Percentiles rank a stretch among this genome's conserved stretches.
Evolutionary conservation across 257 asterid genomes (phyloP).

Genomic region (Forsythia viridissima): DNA sequence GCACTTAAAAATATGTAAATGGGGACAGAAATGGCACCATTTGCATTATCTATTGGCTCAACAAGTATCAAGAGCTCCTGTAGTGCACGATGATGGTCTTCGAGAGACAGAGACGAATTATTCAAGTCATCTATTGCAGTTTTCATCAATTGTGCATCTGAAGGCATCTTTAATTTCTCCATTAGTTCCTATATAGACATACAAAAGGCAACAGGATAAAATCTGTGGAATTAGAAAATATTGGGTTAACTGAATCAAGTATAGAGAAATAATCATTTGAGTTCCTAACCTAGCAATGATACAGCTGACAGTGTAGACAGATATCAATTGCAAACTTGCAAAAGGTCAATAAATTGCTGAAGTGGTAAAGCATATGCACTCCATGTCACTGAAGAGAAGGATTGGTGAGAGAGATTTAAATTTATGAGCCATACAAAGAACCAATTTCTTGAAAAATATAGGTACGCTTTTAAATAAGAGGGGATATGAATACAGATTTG

Average conservation of each 20-base stretch:
- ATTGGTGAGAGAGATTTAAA: not conserved
- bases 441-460: not conserved
- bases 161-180: conserved; percentile 73
- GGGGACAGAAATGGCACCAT: conserved; percentile 41
- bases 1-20: not conserved
- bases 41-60: conserved; percentile 90
- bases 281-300: conserved; percentile 8
- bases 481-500: not conserved
- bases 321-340: conserved; percentile 9
- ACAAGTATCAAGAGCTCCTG: conserved; percentile 83
- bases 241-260: not conserved
- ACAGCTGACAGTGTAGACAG: not conserved
- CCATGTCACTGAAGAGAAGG: not conserved
- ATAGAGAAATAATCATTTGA: not conserved
- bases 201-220: conserved; percentile 21
- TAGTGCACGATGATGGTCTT: conserved; percentile 75
- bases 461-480: not conserved
- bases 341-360: conserved; percentile 4
- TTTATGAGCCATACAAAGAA: not conserved
- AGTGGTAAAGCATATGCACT: too few relatives aligned
- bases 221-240: conserved; percentile 3
- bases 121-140: conserved; percentile 75
- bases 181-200: conserved; percentile 56
- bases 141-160: conserved; percentile 81
- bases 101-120: conserved; percentile 58